Evolutionary conservation across 2,329 filamentous ascomycete species (phyloP).

Genomic region (Alternaria metachromatica): DNA sequence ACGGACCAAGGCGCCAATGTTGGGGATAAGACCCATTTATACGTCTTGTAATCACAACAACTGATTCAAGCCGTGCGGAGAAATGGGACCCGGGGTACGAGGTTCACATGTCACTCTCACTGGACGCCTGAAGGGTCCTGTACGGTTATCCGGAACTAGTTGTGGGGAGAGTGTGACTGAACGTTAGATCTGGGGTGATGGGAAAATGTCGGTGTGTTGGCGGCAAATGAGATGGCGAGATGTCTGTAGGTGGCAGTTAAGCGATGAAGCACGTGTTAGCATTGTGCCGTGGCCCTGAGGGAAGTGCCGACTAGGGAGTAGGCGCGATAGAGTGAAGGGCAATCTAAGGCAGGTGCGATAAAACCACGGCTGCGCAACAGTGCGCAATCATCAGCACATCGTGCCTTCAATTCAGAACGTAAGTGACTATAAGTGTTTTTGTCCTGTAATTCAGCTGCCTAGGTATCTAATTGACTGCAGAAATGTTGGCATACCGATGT

Average conservation of each 20-base stretch:
- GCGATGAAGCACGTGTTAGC: neutral
- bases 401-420: neutral
- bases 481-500: fast-evolving
- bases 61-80: conserved; percentile 2
- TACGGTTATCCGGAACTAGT: neutral
- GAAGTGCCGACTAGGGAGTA: neutral
- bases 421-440: neutral
- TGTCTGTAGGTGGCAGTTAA: neutral
- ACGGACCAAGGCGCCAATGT: conserved; percentile 12
- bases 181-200: neutral
- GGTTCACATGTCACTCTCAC: neutral
- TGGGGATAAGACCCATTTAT: conserved; percentile 12
- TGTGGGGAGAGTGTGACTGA: neutral
- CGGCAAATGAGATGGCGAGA: neutral
- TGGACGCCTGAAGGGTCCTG: neutral
- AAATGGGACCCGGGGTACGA: neutral
- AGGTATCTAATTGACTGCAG: neutral
- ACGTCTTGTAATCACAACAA: neutral
- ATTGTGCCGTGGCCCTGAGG: neutral
- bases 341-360: neutral
- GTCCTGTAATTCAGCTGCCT: neutral
- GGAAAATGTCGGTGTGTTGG: neutral
- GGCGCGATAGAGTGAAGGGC: neutral
- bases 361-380: neutral
- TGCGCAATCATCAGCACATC: neutral